Conservation (phyloP, 495 filamentous ascomycete species). For the Penicillium manginii region DNA sequence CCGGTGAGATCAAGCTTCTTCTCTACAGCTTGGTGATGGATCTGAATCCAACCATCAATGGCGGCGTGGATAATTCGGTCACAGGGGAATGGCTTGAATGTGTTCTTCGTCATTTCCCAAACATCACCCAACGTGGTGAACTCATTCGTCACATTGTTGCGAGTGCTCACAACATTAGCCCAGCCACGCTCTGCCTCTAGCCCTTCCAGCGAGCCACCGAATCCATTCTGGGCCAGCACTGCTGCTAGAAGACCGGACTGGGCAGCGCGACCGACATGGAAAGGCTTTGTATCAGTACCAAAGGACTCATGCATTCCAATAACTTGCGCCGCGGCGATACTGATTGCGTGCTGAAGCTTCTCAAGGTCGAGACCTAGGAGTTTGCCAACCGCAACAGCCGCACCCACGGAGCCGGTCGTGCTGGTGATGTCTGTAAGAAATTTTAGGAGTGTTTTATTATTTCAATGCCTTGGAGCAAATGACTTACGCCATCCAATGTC, state of each 20-base stretch:
- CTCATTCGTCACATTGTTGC: background rate
- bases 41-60: background rate
- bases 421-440: background rate
- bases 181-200: background rate
- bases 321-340: background rate
- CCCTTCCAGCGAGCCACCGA: background rate
- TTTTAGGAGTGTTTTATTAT: background rate
- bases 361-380: background rate
- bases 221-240: background rate
- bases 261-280: background rate
- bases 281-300: background rate
- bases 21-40: background rate
- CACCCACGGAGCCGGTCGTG: background rate
- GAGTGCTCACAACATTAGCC: background rate
- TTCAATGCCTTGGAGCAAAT: background rate
- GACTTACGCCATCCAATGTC: background rate
- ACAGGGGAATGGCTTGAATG: background rate
- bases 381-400: background rate
- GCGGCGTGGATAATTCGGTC: background rate
- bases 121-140: background rate
- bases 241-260: background rate
- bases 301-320: background rate
- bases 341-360: background rate
- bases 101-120: background rate
- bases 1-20: background rate